Evolutionary conservation across 129 eudicot genomes (phyloP), one percentile per base, ranked within the genome.

Genomic region (Smallanthus sonchifolius): DNA sequence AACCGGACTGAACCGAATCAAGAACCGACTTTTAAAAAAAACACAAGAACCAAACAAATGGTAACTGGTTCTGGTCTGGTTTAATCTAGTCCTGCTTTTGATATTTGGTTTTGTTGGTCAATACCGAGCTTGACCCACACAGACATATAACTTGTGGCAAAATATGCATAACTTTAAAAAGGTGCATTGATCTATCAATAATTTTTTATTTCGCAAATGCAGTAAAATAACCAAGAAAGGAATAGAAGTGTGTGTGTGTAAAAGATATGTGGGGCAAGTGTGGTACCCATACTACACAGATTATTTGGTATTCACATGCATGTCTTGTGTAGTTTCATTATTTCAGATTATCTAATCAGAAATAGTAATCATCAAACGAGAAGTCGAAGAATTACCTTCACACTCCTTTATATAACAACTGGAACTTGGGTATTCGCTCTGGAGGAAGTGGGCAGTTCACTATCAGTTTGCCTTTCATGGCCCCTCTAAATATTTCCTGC

Each of bases 401-500:
- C 70, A 90, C 83, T 69, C 82, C 98, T 79, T 94, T 94, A 75
- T 86, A 94, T 59, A 94, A 84, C 79, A 94, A 63, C 73, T 90
- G 96, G 71, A 90, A 94, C 79, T 90, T 94, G 38, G 98, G 97
- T 81, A 94, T 90, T 74, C 96, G 75, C 82, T 94, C 97, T 0
- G 97, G 98, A 63, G 98, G 97, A 35, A 94, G 83, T 38, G 98
- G 97, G 74, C 98, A 94, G 19, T 69, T 81, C 60, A 94, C 97
- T 64, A 94, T 94, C 54, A 87, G 87, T 81, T 94, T 94, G 63
- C 98, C 97, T 81, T 94, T 94, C 98, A 94, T 94, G 69, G 98
- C 98, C n/a, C 93, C 98, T 86, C 97, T 84, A 71, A 73, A 94
- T 77, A 94, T 94, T 69, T 88, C 98, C 98, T 90, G 91, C 81